These are phyloP conservation scores for Kwoniella shivajii DNA, from an alignment of 1,284 basidiomycete species.

Conservation along the genomic window DNA sequence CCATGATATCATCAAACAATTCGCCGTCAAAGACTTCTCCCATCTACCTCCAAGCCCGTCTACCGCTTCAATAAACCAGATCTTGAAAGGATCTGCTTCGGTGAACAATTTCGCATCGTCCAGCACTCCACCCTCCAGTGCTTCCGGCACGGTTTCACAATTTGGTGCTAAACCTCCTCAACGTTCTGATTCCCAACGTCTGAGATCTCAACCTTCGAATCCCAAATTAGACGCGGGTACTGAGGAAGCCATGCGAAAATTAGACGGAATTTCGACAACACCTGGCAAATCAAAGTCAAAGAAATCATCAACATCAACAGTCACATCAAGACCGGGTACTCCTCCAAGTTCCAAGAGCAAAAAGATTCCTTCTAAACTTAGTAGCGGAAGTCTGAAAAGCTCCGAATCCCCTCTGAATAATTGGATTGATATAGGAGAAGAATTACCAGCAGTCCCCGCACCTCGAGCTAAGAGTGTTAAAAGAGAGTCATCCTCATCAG, in stretches of 20 bases:
- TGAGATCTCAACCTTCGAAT: constrained; percentile 7
- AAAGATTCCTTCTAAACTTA: constrained; percentile 17
- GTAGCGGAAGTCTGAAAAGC: constrained; percentile 23
- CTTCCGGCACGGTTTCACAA: constrained; percentile 26
- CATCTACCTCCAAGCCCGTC: constrained; percentile 85
- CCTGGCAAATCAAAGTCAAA: constrained; percentile 57
- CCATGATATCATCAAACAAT: constrained; percentile 56
- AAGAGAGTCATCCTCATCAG: constrained; percentile 86
- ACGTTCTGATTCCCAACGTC: constrained; percentile 25
- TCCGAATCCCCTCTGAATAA: constrained; percentile 35
- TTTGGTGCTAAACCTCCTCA: constrained; percentile 58
- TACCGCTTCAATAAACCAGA: constrained; percentile 77
- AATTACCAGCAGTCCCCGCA: constrained; percentile 22
- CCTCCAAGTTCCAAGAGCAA: constrained; percentile 63
- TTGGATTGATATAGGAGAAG: constrained; percentile 41
- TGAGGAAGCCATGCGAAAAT: constrained; percentile 84
- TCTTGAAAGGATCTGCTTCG: constrained; percentile 64
- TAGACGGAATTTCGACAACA: constrained; percentile 84
- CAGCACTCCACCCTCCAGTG: constrained; percentile 21
- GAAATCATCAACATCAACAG: constrained; percentile 35
- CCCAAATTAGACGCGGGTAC: constrained; percentile 70
- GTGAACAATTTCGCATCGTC: constrained; percentile 49
- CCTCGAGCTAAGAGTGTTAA: constrained; percentile 54
- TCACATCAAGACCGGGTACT: constrained; percentile 72
- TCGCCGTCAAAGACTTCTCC: constrained; percentile 68